Evolutionary conservation across 176 grass and related monocot genomes (phyloP).

Genomic region (Oryza brachyantha): DNA sequence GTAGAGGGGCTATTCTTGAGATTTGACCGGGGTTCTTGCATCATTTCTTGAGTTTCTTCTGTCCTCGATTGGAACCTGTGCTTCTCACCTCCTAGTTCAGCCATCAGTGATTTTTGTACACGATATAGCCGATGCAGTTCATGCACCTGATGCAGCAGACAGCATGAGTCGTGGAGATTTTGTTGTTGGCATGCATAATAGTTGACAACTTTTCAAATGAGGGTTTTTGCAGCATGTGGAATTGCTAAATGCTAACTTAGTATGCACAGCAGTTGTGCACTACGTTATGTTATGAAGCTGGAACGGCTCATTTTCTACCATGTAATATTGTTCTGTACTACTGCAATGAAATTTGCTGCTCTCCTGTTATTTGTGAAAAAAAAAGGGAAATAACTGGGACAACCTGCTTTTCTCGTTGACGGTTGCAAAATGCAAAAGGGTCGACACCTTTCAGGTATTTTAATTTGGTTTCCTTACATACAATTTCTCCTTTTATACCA

Average conservation of each 20-base stretch:
- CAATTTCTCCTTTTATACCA: background rate
- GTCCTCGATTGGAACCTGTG: constrained; percentile 38
- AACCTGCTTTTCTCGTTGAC: background rate
- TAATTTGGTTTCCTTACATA: background rate
- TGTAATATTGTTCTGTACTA: background rate
- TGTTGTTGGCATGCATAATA: background rate
- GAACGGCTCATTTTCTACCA: background rate
- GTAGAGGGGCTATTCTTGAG: constrained; percentile 43
- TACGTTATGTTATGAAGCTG: constrained; percentile 12
- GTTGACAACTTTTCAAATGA: constrained; percentile 24
- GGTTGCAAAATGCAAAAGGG: constrained; percentile 8
- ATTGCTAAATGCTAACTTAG: background rate
- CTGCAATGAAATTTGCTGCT: background rate
- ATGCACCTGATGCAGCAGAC: constrained; percentile 55
- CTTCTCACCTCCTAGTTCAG: constrained; percentile 39
- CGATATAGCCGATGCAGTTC: constrained; percentile 68
- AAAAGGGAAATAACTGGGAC: background rate
- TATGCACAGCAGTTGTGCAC: background rate
- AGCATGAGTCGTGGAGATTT: constrained; percentile 9
- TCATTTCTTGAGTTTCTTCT: constrained; percentile 41
- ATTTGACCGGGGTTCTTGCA: constrained; percentile 28
- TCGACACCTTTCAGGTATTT: constrained; percentile 12
- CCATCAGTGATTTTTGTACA: constrained; percentile 73
- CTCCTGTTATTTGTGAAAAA: background rate
- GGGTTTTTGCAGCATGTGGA: constrained; percentile 5